Evolutionary conservation across 1,139 yeast genomes (phyloP).

Genomic region (Kodamaea arcana): DNA sequence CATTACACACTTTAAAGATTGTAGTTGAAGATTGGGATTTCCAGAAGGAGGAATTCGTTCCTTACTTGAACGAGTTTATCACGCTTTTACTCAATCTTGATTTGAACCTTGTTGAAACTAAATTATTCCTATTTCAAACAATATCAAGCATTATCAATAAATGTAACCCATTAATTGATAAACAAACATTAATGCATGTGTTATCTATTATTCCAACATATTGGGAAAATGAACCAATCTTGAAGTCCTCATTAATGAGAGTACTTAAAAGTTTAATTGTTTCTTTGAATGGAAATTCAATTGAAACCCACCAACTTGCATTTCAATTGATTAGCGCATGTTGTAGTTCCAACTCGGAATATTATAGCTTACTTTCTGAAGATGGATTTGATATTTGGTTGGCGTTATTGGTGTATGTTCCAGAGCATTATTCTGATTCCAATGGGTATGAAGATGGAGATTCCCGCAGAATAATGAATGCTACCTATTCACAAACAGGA

Average conservation of each 20-base stretch:
- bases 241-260: constrained; percentile 69
- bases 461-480: too few relatives aligned
- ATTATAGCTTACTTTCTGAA: constrained; percentile 65
- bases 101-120: constrained; percentile 65
- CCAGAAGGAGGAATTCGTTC: constrained; percentile 59
- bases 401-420: constrained; percentile 57
- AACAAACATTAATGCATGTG: constrained; percentile 48
- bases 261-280: constrained; percentile 59
- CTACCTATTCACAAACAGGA: too few relatives aligned
- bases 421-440: constrained; percentile 21
- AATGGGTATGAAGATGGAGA: constrained; percentile 8
- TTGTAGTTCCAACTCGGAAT: constrained; percentile 53
- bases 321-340: constrained; percentile 68
- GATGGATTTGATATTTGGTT: constrained; percentile 90
- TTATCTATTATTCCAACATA: constrained; percentile 61
- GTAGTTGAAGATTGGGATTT: constrained; percentile 88
- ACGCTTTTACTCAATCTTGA: constrained; percentile 45
- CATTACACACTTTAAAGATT: constrained; percentile 65
- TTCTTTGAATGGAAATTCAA: constrained; percentile 62
- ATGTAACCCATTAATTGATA: constrained; percentile 57
- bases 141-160: constrained; percentile 62
- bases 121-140: constrained; percentile 63
- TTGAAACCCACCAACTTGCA: constrained; percentile 57
- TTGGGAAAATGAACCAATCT: constrained; percentile 74
- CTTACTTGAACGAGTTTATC: constrained; percentile 56